Base-by-base conservation (phyloP, 805 yeast species). In the Myxozyma sirexii region DNA sequence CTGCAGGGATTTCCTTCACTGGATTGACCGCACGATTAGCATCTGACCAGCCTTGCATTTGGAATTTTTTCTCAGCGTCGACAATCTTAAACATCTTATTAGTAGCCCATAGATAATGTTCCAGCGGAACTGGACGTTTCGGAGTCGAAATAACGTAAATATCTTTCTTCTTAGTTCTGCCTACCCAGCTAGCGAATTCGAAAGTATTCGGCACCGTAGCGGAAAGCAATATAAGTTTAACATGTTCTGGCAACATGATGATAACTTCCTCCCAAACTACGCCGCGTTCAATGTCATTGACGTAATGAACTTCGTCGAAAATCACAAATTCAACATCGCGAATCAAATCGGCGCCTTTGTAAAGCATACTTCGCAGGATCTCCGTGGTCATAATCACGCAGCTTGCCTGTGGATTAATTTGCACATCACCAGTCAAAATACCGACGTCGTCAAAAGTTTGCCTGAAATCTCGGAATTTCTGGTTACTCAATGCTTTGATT, bases 241-340 rank as follows among this genome's bases (percentile, higher is more conserved):
- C 94, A 71, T 94, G 97, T 65, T 92, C 97, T 0, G 99, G 99
- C 35, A 94, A 78, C 96, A 94, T 90, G 67, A 94, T 94, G 62
- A 94, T 94, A 23, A 94, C 97, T 75, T 94, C 99, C 76, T 94
- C 99, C 99, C 99, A 94, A 2, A 94, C 99, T 13, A 94, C 99
- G 70, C 99, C 99, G 74, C 99, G 84, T 69, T 90, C 97, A 59
- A 90, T 86, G 76, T 94, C 99, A 72, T 94, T 94, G 63, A 94
- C 97, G 71, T 94, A 94, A 75, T 94, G 99, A 1, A 94, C 99
- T 72, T 94, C 99, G 76, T 94, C 99, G 72, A 94, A 94, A 42
- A 94, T 91, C 27, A 94, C 97, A 78, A 92, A 94, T 70, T 93
- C 99, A 23, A 94, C 97, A 75, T 94, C 99, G 72, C 99, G 81